Conservation (phyloP, 768 basidiomycete genomes). For the Mycena polygramma region DNA sequence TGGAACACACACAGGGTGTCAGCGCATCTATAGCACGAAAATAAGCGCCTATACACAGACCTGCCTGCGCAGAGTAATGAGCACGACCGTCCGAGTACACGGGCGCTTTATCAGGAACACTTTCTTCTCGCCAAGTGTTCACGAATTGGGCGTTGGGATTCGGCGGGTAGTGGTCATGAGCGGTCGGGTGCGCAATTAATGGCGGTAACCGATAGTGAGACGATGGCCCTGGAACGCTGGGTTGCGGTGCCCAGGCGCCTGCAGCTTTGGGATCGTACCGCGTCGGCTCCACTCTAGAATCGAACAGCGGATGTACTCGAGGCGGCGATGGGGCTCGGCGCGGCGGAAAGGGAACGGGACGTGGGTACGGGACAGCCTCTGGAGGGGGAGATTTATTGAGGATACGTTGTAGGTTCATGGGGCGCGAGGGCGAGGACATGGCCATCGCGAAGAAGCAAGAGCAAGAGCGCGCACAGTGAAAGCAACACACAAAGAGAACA, state of each 20-base stretch:
- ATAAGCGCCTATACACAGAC: background rate
- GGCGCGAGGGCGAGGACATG: slow-evolving; percentile 16
- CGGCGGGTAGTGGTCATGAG: background rate
- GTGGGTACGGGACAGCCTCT: too few relatives aligned
- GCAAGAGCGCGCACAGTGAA: background rate
- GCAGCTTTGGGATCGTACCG: too few relatives aligned
- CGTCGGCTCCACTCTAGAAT: too few relatives aligned
- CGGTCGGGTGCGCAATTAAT: too few relatives aligned
- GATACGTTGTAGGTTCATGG: background rate
- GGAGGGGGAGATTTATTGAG: background rate
- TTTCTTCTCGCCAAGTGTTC: background rate
- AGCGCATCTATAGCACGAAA: background rate
- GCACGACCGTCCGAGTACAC: too few relatives aligned
- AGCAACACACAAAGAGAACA: slow-evolving; percentile 6
- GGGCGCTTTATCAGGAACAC: background rate
- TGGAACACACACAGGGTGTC: background rate
- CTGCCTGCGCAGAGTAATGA: background rate
- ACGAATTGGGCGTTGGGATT: background rate
- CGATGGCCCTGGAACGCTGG: background rate
- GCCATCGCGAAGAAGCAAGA: background rate
- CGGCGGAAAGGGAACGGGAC: too few relatives aligned
- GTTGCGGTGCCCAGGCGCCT: too few relatives aligned
- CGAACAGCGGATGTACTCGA: too few relatives aligned
- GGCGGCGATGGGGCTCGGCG: too few relatives aligned
- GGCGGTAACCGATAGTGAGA: too few relatives aligned